Conservation (phyloP, 2,329 filamentous ascomycete genomes). For the Colletotrichum liriopes region DNA sequence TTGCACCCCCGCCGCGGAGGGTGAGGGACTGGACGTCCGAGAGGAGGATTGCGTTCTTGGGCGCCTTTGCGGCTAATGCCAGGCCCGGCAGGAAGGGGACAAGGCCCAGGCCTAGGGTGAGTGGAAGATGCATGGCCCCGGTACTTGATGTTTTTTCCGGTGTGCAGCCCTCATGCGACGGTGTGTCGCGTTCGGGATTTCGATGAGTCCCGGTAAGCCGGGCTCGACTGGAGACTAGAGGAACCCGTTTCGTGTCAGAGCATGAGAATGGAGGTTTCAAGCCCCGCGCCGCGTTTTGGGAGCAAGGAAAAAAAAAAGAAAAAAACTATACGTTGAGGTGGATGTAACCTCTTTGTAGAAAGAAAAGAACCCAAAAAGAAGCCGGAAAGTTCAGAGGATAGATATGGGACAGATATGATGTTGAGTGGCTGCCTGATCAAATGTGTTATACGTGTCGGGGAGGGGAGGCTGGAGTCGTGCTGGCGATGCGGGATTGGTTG, state of each 20-base stretch:
- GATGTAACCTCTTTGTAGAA: background rate
- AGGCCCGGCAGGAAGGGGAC: conserved; percentile 40
- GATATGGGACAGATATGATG: conserved; percentile 32
- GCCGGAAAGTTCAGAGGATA: conserved; percentile 6
- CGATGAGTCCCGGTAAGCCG: conserved; percentile 10
- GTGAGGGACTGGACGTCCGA: conserved; percentile 83
- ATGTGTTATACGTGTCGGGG: background rate
- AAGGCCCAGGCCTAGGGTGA: conserved; percentile 41
- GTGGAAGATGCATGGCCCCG: conserved; percentile 49
- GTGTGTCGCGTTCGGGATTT: conserved; percentile 9
- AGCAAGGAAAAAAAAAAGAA: too few relatives aligned
- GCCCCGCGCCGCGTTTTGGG: background rate
- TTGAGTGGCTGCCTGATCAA: background rate
- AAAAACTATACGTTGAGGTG: too few relatives aligned
- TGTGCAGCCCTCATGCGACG: conserved; percentile 1
- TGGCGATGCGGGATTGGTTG: conserved; percentile 17
- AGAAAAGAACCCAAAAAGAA: background rate
- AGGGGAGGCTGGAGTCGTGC: conserved; percentile 3
- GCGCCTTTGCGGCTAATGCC: conserved; percentile 47
- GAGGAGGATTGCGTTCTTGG: conserved; percentile 70
- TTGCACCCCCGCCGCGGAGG: conserved; percentile 73
- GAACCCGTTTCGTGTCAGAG: conserved; percentile 8
- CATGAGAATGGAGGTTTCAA: background rate
- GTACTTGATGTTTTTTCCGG: background rate
- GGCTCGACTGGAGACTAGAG: conserved; percentile 12